A percentile compares a stretch with the other conserved stretches of the same genome.
phyloP scores from a whole-genome alignment of 1,284 basidiomycete genomes.

The Marasmius oreades region DNA sequence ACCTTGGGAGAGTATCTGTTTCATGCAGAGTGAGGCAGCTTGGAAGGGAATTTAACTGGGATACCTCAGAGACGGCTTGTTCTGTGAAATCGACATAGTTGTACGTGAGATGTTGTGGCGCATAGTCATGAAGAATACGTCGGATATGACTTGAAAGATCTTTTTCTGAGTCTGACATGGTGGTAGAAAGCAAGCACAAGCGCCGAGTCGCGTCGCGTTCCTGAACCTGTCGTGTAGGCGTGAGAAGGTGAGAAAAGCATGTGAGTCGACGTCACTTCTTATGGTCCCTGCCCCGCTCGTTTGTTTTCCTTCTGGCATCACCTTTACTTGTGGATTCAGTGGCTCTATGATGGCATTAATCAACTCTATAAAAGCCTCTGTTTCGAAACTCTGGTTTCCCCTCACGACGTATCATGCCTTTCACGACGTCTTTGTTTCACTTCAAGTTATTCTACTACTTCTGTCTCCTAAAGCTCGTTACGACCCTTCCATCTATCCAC shows the following conservation, averaged over 20 bases:
- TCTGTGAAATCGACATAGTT: conserved; percentile 56
- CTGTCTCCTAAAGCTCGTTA: conserved; percentile 1
- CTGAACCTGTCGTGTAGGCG: too few species aligned
- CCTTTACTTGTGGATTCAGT: conserved; percentile 20
- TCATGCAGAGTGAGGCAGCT: conserved; percentile 8
- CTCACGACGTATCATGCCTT: conserved; percentile 7
- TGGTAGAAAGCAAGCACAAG: background rate
- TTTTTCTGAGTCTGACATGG: background rate
- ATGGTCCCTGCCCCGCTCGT: too few species aligned
- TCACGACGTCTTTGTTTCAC: background rate
- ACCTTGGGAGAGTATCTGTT: conserved; percentile 41
- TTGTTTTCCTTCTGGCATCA: conserved; percentile 7
- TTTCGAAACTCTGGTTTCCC: background rate
- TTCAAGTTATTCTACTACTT: background rate
- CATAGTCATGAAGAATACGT: conserved; percentile 50
- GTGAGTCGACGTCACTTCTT: too few species aligned
- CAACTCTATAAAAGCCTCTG: background rate
- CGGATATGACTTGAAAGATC: conserved; percentile 46
- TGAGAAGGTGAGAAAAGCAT: too few species aligned
- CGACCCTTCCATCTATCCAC: background rate
- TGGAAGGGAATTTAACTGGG: conserved; percentile 13
- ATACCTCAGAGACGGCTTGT: conserved; percentile 42
- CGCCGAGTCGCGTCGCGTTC: too few species aligned
- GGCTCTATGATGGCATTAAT: conserved; percentile 4
- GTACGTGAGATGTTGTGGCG: conserved; percentile 47